Evolutionary conservation across 2,329 filamentous ascomycete genomes (phyloP).

Genomic region (Penicillium hordei): DNA sequence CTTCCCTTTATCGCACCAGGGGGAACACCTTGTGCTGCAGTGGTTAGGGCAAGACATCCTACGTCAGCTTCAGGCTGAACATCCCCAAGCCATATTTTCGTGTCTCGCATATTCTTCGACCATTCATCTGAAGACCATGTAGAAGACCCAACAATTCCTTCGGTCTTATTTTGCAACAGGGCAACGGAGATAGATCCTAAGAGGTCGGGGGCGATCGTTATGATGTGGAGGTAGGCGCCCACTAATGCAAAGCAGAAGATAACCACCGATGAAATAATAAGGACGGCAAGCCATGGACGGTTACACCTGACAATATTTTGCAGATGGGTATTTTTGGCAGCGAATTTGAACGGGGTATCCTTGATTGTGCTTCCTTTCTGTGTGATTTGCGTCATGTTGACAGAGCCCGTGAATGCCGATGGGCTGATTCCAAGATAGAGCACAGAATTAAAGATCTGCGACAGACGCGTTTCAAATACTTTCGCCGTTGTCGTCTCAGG

Average conservation of each 20-base stretch:
- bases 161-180: not conserved
- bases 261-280: not conserved
- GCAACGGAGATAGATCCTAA: not conserved
- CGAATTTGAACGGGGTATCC: not conserved
- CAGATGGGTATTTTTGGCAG: not conserved
- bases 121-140: slow-evolving; percentile 1
- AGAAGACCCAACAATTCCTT: not conserved
- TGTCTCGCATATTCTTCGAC: not conserved
- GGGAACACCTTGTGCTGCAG: not conserved
- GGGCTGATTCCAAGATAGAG: not conserved
- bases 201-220: not conserved
- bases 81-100: not conserved
- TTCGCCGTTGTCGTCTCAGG: not conserved
- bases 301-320: not conserved
- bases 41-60: not conserved
- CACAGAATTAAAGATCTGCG: not conserved
- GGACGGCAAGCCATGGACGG: not conserved
- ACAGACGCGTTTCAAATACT: not conserved
- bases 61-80: not conserved
- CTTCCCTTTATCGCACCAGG: not conserved
- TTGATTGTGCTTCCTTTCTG: not conserved
- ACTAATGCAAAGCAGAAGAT: not conserved
- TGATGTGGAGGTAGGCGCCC: not conserved
- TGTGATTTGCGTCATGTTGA: not conserved
- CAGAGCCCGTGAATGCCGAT: not conserved